These are phyloP conservation scores for Arthrobotrys sinensis DNA, from an alignment of 2,329 filamentous ascomycete genomes.

Conservation along the genomic window DNA sequence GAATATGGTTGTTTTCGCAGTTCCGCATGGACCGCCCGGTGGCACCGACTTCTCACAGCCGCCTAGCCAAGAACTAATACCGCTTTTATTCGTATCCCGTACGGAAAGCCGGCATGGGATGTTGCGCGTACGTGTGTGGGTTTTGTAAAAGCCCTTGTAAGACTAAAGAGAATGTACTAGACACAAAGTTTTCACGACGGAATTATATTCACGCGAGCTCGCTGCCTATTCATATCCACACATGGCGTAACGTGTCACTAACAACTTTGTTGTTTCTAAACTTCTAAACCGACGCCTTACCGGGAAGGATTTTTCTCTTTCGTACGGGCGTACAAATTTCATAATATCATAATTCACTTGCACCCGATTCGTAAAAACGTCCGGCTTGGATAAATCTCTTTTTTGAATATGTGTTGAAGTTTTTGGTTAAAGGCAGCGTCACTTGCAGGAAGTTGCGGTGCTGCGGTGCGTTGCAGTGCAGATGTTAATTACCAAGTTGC, in stretches of 20 bases:
- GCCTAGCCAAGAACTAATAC: conserved; percentile 2
- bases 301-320: not conserved
- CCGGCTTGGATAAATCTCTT: not conserved
- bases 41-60: conserved; percentile 1
- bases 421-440: not conserved
- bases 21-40: not conserved
- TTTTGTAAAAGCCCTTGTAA: not conserved
- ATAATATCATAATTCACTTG: not conserved
- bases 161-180: not conserved
- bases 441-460: not conserved
- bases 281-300: not conserved
- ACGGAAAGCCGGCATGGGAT: conserved; percentile 4
- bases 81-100: not conserved
- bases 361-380: conserved; percentile 24
- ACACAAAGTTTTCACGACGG: conserved; percentile 1
- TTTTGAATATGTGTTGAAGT: not conserved
- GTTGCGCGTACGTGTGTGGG: not conserved
- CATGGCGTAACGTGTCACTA: conserved; percentile 8
- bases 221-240: conserved; percentile 17
- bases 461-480: conserved; percentile 21
- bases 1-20: not conserved
- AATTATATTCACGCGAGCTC: conserved; percentile 9
- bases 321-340: not conserved
- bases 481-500: not conserved
- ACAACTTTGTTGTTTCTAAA: not conserved